phyloP scores from a whole-genome alignment of 805 yeast genomes.

The Sugiyamaella americana region DNA sequence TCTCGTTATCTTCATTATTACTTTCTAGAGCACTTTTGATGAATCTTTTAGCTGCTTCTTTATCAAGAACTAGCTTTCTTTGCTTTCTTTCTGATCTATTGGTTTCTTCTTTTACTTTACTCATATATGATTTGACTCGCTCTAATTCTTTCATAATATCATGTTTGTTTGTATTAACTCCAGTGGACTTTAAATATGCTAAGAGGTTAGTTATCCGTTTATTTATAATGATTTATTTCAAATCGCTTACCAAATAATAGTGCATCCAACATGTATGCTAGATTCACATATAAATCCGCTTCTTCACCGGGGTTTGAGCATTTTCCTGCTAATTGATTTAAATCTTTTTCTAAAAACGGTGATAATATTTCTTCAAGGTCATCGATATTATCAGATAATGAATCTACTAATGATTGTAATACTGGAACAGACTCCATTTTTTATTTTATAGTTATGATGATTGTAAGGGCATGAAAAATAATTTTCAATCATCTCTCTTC shows the following conservation, averaged over 20 bases:
- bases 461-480: no score
- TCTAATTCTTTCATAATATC: slow-evolving; percentile 60
- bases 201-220: not conserved
- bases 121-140: slow-evolving; percentile 64
- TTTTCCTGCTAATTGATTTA: slow-evolving; percentile 18
- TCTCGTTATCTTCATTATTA: no score
- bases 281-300: slow-evolving; percentile 19
- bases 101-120: slow-evolving; percentile 40
- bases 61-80: slow-evolving; percentile 23
- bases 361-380: slow-evolving; percentile 13
- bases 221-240: not conserved
- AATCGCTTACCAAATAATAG: slow-evolving; percentile 18
- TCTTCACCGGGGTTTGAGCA: slow-evolving; percentile 14
- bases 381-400: slow-evolving; percentile 18
- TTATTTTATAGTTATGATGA: no score
- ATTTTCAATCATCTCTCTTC: no score
- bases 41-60: slow-evolving; percentile 42
- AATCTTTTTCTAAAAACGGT: slow-evolving; percentile 14
- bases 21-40: slow-evolving; percentile 36
- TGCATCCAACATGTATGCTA: slow-evolving; percentile 22
- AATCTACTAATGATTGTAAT: slow-evolving; percentile 16
- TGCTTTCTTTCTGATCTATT: slow-evolving; percentile 4
- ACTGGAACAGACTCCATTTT: slow-evolving; percentile 18
- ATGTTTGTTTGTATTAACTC: slow-evolving; percentile 51
- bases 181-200: slow-evolving; percentile 47